Conservation (phyloP, 2,329 filamentous ascomycete species). For the Pseudogymnoascus pannorum region DNA sequence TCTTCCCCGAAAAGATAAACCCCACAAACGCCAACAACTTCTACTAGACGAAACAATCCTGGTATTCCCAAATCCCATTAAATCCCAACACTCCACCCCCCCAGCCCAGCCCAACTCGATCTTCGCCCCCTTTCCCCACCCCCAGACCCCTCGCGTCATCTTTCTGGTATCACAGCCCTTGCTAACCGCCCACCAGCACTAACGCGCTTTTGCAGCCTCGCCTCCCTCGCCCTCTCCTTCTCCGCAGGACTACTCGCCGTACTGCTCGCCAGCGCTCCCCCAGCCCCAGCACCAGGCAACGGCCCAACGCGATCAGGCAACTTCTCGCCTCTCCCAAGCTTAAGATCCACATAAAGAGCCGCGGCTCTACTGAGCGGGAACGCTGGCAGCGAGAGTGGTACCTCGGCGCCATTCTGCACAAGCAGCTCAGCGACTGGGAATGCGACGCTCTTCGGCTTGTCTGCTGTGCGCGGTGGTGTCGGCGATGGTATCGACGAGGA, state of each 20-base stretch:
- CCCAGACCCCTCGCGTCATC: neutral
- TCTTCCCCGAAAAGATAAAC: neutral
- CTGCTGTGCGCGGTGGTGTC: conserved; percentile 34
- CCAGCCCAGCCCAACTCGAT: neutral
- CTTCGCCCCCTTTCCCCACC: neutral
- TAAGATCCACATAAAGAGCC: conserved; percentile 78
- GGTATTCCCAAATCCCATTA: conserved; percentile 4
- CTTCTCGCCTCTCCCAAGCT: conserved; percentile 38
- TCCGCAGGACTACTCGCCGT: conserved; percentile 32
- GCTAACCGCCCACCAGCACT: conserved; percentile 69
- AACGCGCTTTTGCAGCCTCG: conserved; percentile 67
- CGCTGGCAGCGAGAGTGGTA: conserved; percentile 66
- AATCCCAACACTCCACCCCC: neutral
- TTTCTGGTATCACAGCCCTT: conserved; percentile 7
- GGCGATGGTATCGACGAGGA: conserved; percentile 33
- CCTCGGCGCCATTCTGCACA: conserved; percentile 86
- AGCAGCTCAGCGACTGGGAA: conserved; percentile 90
- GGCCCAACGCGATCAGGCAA: conserved; percentile 12
- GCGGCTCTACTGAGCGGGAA: conserved; percentile 79
- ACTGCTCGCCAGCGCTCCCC: conserved; percentile 13
- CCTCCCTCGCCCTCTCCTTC: conserved; percentile 56
- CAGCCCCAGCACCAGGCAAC: conserved; percentile 26
- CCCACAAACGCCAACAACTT: neutral
- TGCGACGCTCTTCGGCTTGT: conserved; percentile 48
- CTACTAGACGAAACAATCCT: neutral